Conservation (phyloP, 768 basidiomycete genomes). For the Lyophyllum shimeji region DNA sequence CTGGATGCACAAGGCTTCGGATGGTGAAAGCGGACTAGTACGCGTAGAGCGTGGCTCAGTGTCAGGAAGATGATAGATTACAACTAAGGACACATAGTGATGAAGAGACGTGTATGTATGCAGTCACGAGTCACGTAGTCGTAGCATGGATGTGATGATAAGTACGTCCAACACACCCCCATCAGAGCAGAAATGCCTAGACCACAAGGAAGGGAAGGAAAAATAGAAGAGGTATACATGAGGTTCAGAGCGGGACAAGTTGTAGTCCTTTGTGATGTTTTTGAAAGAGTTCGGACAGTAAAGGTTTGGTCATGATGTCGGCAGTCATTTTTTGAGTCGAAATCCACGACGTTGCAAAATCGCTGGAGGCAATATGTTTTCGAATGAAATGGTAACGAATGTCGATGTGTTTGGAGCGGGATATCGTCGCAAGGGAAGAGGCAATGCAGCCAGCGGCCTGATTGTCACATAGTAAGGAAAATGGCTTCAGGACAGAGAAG, state of each 20-base stretch:
- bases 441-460: neutral
- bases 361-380: neutral
- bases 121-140: neutral
- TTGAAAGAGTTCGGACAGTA: neutral
- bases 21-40: no score
- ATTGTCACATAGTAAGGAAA: neutral
- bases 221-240: neutral
- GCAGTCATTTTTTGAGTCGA: neutral
- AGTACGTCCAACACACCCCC: neutral
- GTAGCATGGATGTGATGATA: neutral
- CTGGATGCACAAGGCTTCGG: no score
- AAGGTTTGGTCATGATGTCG: neutral
- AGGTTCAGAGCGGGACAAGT: neutral
- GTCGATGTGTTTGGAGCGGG: neutral
- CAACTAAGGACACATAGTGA: neutral
- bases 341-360: neutral
- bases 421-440: neutral
- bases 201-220: neutral
- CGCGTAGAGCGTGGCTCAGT: no score
- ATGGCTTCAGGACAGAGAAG: neutral
- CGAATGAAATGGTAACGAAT: neutral
- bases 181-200: neutral
- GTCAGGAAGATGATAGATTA: neutral
- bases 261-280: neutral
- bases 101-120: neutral